Base-by-base conservation (phyloP, 768 basidiomycete species). In the Trametes cinnabarina region DNA sequence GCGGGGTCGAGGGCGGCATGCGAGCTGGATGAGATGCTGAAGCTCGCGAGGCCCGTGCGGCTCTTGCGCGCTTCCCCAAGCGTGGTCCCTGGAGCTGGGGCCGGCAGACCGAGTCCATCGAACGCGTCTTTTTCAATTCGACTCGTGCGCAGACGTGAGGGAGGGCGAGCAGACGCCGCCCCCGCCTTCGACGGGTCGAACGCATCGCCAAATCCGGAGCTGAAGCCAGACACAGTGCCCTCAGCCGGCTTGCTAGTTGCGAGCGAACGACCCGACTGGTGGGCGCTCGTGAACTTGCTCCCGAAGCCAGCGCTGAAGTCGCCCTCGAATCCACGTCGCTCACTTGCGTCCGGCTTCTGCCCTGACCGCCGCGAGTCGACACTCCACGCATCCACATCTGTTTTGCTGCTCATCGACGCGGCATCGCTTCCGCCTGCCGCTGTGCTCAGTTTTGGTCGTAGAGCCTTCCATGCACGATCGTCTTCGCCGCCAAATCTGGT, bases 11-110 rank as follows among this genome's bases (percentile, higher is more conserved):
- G 22, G 5, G 37, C 41, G 3, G 55, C 44, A 14, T 22, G 51
- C 15, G 49, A 47, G n/a, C 28, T 47, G 2, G 65, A 51, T 7
- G 62, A 49, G 5, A 48, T 19, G 15, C 54, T 59, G 20, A 77
- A 75, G n/a, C 68, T 63, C 19, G 85, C 87, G 39, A 89, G 65
- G 7, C 89, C 88, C 12, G 88, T 90, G 49, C 87, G 78, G 54
- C 87, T 68, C 67, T 85, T 86, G 41, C 88, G 78, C 32, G 87
- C 90, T 67, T 92, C 90, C 11, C 83, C 90, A 4, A 92, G 76
- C 2, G 90, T 92, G 19, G 85, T 87, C 19, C 81, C 76, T 3
- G 82, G 75, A 49, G 75, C 77, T 22, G 74, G 76, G 25, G 72
- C 65, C n/a, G 77, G 69, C 20, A 88, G 68, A 8, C 83, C 89